Evolutionary conservation across 331 rosid species (phyloP), one percentile per base, ranked within the genome.

Genomic region (Saraca asoca): DNA sequence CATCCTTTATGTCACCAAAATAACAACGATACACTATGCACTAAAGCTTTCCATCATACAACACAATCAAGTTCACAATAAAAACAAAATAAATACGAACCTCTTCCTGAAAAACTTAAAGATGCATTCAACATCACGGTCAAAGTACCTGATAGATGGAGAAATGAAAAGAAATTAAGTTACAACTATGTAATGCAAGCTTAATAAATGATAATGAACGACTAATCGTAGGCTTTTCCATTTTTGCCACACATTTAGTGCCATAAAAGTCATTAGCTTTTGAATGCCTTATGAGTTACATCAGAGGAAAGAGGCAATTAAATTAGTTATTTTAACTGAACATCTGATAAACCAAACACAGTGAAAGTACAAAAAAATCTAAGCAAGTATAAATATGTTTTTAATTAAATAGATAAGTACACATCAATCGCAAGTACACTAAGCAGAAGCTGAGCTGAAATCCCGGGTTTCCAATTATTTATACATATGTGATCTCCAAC

Each of bases 41-140:
- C 60, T 49, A 53, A 69, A 65, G 60, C 51, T 42, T n/a, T 18
- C 24, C 74, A 48, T 9, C 14, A 37, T 16, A 43, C 53, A 12
- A 14, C n/a, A n/a, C 64, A 12, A 15, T 45, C 16, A 12, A 62
- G 51, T 46, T 67, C 44, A 78, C 45, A 43, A 38, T 9, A 1
- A 63, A 7, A 2, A 12, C 50, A 68, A 31, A 37, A 59, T 37
- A 59, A 54, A 37, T 43, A 68, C 85, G 38, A 39, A 81, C 93
- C 97, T 85, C 79, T 82, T 90, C 57, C 83, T 79, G 73, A 90
- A 90, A 78, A 87, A 88, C 85, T 88, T 91, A 10, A 88, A 84
- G 67, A 88, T 69, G 15, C 95, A 91, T 77, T 88, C 95, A 71
- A 91, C 89, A 69, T 91, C 97, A 71, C 95, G 95, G 65, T 91